Evolutionary conservation across 2,329 filamentous ascomycete genomes (phyloP).

Genomic region (Sclerotinia subarctica): DNA sequence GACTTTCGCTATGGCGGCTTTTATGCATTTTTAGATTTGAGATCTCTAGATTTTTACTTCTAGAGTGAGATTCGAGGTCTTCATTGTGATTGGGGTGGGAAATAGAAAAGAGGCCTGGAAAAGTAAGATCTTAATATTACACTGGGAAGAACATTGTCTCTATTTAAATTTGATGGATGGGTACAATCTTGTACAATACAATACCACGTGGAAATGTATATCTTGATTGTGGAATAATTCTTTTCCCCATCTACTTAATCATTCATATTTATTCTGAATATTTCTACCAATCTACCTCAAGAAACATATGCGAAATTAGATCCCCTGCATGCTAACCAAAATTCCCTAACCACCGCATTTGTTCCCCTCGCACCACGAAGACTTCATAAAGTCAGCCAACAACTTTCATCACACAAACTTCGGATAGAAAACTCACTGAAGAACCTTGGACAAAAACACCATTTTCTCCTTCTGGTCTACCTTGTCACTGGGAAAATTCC

Average conservation of each 20-base stretch:
- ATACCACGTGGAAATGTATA: background rate
- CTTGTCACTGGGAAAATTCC: conserved; percentile 54
- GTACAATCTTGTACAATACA: background rate
- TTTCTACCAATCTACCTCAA: conserved; percentile 4
- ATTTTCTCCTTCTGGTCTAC: conserved; percentile 58
- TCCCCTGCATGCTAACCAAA: conserved; percentile 66
- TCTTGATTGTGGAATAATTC: background rate
- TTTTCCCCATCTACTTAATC: background rate
- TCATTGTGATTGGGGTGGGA: conserved; percentile 41
- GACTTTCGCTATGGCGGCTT: conserved; percentile 69
- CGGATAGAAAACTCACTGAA: conserved; percentile 47
- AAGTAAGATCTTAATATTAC: background rate
- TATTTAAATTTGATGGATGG: background rate
- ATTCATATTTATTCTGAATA: background rate
- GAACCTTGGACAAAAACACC: conserved; percentile 63
- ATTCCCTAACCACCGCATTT: conserved; percentile 66
- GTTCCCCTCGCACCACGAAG: conserved; percentile 62
- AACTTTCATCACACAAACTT: background rate
- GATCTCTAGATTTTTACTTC: background rate
- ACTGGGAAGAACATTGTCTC: background rate
- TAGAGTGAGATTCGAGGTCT: background rate
- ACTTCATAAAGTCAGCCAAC: conserved; percentile 39
- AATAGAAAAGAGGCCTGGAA: conserved; percentile 52
- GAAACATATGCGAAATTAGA: conserved; percentile 60
- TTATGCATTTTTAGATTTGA: conserved; percentile 50